Conservation (phyloP, 78 protist species). For the Dictyostelium brefeldianum region DNA sequence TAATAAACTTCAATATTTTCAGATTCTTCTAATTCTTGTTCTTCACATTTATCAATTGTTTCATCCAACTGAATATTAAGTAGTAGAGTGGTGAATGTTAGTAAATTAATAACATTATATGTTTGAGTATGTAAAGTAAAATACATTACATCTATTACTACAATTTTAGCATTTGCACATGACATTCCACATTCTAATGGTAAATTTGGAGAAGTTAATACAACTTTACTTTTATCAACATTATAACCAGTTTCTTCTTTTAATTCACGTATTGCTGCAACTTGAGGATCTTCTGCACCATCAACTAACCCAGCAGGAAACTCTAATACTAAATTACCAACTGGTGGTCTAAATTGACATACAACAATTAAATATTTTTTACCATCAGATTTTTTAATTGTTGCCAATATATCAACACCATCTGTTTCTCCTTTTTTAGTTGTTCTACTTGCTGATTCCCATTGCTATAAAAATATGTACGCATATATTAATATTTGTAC, state of each 20-base stretch:
- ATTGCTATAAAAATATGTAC: not conserved
- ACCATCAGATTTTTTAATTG: not conserved
- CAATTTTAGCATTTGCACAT: conserved; percentile 18
- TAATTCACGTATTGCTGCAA: conserved; percentile 56
- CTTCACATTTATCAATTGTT: not conserved
- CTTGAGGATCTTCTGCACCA: conserved; percentile 6
- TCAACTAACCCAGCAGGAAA: conserved; percentile 82
- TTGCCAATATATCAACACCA: conserved; percentile 82
- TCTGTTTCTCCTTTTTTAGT: conserved; percentile 38
- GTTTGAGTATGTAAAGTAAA: not conserved
- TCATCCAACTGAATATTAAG: conserved; percentile 35
- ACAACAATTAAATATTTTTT: conserved; percentile 24
- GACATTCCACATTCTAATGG: conserved; percentile 50
- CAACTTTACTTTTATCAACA: not conserved
- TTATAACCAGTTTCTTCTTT: conserved; percentile 75
- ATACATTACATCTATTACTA: conserved; percentile 30
- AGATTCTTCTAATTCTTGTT: conserved; percentile 53
- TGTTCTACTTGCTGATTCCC: conserved; percentile 70
- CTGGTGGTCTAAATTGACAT: conserved; percentile 60
- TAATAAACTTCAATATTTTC: conserved; percentile 52
- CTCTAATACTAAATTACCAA: conserved; percentile 41
- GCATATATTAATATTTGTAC: not conserved
- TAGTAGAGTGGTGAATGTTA: not conserved
- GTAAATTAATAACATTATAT: not conserved
- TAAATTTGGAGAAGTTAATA: conserved; percentile 19